Evolutionary conservation across 306 rosid species (phyloP).

Genomic region (Corylus avellana): DNA sequence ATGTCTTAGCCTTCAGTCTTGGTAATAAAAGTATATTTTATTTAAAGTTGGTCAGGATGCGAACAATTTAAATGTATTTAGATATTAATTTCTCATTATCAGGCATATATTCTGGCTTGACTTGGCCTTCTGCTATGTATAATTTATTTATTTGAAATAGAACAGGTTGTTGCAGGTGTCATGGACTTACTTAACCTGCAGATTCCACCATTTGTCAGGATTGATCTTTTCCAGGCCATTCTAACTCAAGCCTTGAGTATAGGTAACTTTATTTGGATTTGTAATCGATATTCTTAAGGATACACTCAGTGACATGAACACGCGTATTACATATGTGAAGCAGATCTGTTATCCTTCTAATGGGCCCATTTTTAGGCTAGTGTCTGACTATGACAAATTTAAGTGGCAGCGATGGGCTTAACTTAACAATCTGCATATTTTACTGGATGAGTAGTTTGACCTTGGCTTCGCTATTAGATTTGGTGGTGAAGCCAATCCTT

Average conservation of each 20-base stretch:
- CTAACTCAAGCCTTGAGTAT: slow-evolving; percentile 70
- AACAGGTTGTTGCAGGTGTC: slow-evolving; percentile 85
- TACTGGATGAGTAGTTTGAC: neutral
- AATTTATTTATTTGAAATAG: slow-evolving; percentile 27
- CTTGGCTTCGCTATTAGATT: neutral
- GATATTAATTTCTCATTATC: slow-evolving; percentile 13
- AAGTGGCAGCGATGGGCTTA: slow-evolving; percentile 12
- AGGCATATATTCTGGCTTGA: slow-evolving; percentile 18
- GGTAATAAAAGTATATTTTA: neutral
- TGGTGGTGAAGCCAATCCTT: neutral
- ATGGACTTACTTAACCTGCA: slow-evolving; percentile 70
- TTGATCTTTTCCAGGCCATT: slow-evolving; percentile 87
- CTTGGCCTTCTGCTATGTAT: slow-evolving; percentile 21
- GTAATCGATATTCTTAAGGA: slow-evolving; percentile 7
- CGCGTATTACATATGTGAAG: neutral
- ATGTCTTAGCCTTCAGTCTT: neutral
- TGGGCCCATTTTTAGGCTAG: neutral
- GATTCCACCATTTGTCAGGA: slow-evolving; percentile 89
- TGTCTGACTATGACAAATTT: slow-evolving; percentile 13
- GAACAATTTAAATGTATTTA: neutral
- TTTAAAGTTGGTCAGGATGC: slow-evolving; percentile 8
- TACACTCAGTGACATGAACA: neutral
- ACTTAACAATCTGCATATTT: slow-evolving; percentile 3
- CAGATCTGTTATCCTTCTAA: slow-evolving; percentile 12
- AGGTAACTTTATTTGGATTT: slow-evolving; percentile 53